A percentile compares a stretch with the other conserved stretches of the same genome.
These are phyloP conservation scores for Choanephora cucurbitarum DNA, from an alignment of 371 early-diverging fungal species.

Conservation along the genomic window DNA sequence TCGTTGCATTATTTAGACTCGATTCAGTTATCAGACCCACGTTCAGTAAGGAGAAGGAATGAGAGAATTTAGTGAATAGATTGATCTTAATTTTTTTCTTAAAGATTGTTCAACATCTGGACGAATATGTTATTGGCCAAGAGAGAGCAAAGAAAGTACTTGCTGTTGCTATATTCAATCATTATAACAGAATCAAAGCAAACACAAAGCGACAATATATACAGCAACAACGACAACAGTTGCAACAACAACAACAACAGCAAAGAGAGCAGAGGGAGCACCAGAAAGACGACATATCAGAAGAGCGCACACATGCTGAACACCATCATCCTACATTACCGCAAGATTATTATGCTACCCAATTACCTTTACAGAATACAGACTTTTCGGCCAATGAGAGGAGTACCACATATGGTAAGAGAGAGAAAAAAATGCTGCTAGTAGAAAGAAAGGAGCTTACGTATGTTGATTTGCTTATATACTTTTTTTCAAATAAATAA, in stretches of 20 bases:
- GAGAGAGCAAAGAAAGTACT: slow-evolving; percentile 81
- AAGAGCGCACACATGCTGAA: slow-evolving; percentile 23
- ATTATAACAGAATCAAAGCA: slow-evolving; percentile 79
- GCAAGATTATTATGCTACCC: slow-evolving; percentile 26
- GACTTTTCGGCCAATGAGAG: slow-evolving; percentile 23
- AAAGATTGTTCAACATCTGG: slow-evolving; percentile 81
- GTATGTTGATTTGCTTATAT: background rate
- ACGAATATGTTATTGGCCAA: slow-evolving; percentile 90
- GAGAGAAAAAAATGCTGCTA: background rate
- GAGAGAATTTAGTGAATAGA: background rate
- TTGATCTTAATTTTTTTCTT: too few species aligned
- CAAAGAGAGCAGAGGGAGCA: slow-evolving; percentile 11
- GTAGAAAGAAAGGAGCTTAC: too few species aligned
- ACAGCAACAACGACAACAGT: slow-evolving; percentile 14
- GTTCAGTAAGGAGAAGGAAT: slow-evolving; percentile 14
- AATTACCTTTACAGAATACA: slow-evolving; percentile 19
- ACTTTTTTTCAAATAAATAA: slow-evolving; percentile 9
- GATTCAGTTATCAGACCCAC: slow-evolving; percentile 21
- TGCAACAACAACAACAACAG: slow-evolving; percentile 2
- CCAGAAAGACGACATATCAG: background rate
- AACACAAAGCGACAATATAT: slow-evolving; percentile 45
- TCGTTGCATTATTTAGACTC: slow-evolving; percentile 23
- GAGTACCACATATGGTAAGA: slow-evolving; percentile 13
- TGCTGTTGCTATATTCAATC: slow-evolving; percentile 87
- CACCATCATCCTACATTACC: slow-evolving; percentile 32